Evolutionary conservation across 2,329 filamentous ascomycete species (phyloP), one percentile per base, ranked within the genome.

Genomic region (Penicillium sp.): DNA sequence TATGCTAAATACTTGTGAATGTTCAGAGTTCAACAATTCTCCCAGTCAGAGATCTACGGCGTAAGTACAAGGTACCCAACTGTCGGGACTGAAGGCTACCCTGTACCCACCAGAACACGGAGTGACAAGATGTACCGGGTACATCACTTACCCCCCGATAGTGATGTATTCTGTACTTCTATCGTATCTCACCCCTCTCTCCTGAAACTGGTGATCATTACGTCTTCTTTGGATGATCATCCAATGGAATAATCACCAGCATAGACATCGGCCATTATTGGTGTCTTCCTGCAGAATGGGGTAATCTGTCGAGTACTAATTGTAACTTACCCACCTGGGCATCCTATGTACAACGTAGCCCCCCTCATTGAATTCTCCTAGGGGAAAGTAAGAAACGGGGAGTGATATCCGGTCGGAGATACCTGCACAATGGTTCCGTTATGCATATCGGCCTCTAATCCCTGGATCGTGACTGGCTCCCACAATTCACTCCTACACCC

Each of bases 61-160:
- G 54, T 57, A 57, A 45, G 58, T 60, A 57, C 50, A 36, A 31
- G 49, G 38, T 59, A 62, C 60, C 48, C 45, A 47, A 17, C 9
- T 7, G 19, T 49, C 49, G 58, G 60, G 57, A 55, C 57, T 43
- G 27, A 17, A 54, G 36, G 31, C 42, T 61, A 61, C 62, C 62
- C 63, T 53, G 63, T 64, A 63, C 47, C 63, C 63, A 57, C 57
- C 60, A 64, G 58, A 35, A 64, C 60, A 57, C 19, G 9, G 42
- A 50, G 50, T 57, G 59, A 58, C 52, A 44, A 41, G 41, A 55
- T 59, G 55, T 62, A 60, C 61, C 55, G 45, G 41, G 62, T 66
- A 64, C 62, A 47, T 60, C 42, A 44, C 39, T 47, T 61, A 31
- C 27, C 52, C 53, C 52, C 27, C 31, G n/a, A 33, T n/a, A 48